phyloP scores from a whole-genome alignment of 768 basidiomycete species.

The Podaxis sp. region DNA sequence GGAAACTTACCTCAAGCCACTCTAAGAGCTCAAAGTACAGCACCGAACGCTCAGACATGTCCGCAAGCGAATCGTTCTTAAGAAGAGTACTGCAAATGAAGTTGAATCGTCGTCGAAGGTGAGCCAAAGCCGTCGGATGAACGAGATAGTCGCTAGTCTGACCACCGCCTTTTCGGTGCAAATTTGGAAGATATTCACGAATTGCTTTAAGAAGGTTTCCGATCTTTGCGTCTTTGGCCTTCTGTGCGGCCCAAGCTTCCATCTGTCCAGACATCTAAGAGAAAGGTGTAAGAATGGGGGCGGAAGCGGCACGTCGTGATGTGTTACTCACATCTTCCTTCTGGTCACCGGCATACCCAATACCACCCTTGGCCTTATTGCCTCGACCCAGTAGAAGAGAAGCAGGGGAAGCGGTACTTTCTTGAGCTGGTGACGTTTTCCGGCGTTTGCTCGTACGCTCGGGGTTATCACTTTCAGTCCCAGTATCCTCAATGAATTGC shows the following conservation, averaged over 20 bases:
- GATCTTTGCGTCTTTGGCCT: slow-evolving; percentile 70
- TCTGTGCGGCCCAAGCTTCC: slow-evolving; percentile 74
- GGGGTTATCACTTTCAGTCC: slow-evolving; percentile 29
- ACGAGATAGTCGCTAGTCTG: slow-evolving; percentile 87
- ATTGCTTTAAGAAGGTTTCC: slow-evolving; percentile 66
- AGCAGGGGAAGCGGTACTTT: slow-evolving; percentile 55
- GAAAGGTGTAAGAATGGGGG: not conserved
- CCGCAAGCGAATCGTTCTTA: slow-evolving; percentile 88
- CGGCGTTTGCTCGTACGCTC: slow-evolving; percentile 43
- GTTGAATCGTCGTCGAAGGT: slow-evolving; percentile 89
- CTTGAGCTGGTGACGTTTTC: slow-evolving; percentile 40
- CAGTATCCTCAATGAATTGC: slow-evolving; percentile 45
- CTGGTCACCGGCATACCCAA: slow-evolving; percentile 82
- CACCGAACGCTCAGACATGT: slow-evolving; percentile 86
- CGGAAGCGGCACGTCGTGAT: not conserved
- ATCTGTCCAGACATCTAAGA: slow-evolving; percentile 74
- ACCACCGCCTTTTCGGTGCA: slow-evolving; percentile 72
- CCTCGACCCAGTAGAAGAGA: slow-evolving; percentile 36
- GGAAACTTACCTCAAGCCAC: slow-evolving; percentile 79
- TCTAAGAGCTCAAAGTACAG: slow-evolving; percentile 89
- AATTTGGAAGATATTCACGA: slow-evolving; percentile 80
- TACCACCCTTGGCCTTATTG: slow-evolving; percentile 75
- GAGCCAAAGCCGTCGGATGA: slow-evolving; percentile 90
- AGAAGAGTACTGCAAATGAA: slow-evolving; percentile 82
- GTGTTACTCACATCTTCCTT: slow-evolving; percentile 75